Base-by-base conservation (phyloP, 441 rosid genomes). In the Gossypium armourianum region DNA sequence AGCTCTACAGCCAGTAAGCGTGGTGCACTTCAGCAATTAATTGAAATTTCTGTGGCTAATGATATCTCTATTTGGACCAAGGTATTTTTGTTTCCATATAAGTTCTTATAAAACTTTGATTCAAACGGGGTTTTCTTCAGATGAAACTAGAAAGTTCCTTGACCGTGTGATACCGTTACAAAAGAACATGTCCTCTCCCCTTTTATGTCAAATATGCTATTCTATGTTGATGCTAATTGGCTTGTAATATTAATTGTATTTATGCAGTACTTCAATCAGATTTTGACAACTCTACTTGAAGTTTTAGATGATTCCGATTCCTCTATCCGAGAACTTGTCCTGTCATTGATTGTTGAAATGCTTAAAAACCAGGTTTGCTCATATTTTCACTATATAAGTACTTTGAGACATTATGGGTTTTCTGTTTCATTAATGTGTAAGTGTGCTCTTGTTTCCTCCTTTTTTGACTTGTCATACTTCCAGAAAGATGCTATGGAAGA, bases 211-310 rank as follows among this genome's bases (percentile, higher is more conserved):
- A 20, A 20, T 67, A 54, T 66, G 20, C 26, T 52, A 26, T 32
- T 20, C 58, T 40, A 54, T 40, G 10, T 60, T 58, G 29, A 6
- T 29, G 7, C 45, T 12, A 28, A 40, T 65, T 45, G 43, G 13
- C 52, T 12, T 52, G 43, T 52, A 28, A 77, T 71, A 40, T 40
- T 17, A 43, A 64, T 57, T 65, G 62, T 57, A 59, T 78, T 10
- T 76, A 71, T 77, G 81, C 93, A 95, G 97, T 92, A 90, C 83
- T 95, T 92, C 86, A 95, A 92, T 85, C 99, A 90, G 85, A 95
- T 95, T 81, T 82, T 95, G 86, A 88, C 97, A 56, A 90, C 89
- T 65, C 95, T 92, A 74, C 99, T 90, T 74, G 97, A 95, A 83
- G 90, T 90, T 78, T 73, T 92, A 69, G 97, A 95, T 82, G 88